Base-by-base conservation (phyloP, 2,329 filamentous ascomycete genomes). In the Claviceps sp. region DNA sequence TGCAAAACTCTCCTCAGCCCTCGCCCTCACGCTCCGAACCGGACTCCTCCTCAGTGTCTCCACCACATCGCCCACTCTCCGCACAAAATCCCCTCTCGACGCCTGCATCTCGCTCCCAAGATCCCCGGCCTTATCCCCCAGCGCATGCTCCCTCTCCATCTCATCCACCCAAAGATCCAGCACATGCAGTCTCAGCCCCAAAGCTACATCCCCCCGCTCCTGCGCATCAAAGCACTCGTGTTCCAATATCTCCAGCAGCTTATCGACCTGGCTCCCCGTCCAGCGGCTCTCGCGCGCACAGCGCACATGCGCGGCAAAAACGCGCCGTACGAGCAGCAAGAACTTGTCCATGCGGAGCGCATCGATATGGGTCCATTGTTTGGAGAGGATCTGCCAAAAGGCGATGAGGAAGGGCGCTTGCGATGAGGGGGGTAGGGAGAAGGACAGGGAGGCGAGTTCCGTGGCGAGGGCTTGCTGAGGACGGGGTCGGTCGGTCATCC, bases 161-260 rank as follows among this genome's bases (percentile, higher is more conserved):
- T 96, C 90, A 66, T 97, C 93, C 8, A 95, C 78, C 80, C 86
- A 97, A 50, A 97, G 78, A 70, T 98, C 93, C 56, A 95, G 68
- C 14, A 90, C 78, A 68, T 98, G 93, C 66, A 95, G 82, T 56
- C 88, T 73, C 65, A 98, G 64, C 0, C 93, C 93, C 59, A 93
- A 86, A 0, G 91, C 86, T 1, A 94, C 79, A 60, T 79, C 82
- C 49, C 66, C 63, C 59, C 63, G 61, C 1, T 66, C 64, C 38
- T 65, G 64, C 37, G 56, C 54, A 37, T 69, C 66, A 20, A 71
- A 64, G 43, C 65, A 66, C 36, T 58, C 64, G 47, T 60, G 60
- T 5, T 49, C 49, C 42, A 69, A 53, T 1, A 67, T 57, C 5
- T 50, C 58, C 1, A 66, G 46, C 3, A 66, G 53, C 4, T 49